Percentiles rank a stretch among this genome's conserved stretches.
Evolutionary conservation across 176 grass and related monocot genomes (phyloP).

Genomic region (Oryza brachyantha): DNA sequence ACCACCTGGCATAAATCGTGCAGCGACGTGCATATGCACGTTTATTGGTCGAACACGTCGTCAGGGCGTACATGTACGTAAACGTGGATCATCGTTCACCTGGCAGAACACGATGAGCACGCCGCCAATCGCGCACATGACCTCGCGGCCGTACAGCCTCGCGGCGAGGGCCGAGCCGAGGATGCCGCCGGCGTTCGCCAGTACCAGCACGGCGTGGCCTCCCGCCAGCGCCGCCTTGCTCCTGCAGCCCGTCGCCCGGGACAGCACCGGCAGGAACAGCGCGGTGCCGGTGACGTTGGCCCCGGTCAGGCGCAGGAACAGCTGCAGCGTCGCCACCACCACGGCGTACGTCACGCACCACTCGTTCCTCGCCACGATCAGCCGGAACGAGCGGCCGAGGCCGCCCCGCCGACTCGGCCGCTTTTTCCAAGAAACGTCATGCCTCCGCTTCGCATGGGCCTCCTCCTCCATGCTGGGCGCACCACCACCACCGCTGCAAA

Average conservation of each 20-base stretch:
- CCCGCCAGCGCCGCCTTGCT: not conserved
- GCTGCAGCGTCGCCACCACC: constrained; percentile 21
- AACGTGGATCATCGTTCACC: not conserved
- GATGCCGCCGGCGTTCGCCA: constrained; percentile 17
- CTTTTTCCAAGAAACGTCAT: not conserved
- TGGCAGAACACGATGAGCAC: not conserved
- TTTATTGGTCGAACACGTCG: not conserved
- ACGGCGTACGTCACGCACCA: not conserved
- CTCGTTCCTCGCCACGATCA: not conserved
- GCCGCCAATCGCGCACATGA: constrained; percentile 13
- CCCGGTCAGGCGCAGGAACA: constrained; percentile 21
- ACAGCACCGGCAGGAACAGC: constrained; percentile 25
- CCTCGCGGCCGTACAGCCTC: constrained; percentile 3
- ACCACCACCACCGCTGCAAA: not conserved
- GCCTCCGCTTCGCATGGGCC: not conserved
- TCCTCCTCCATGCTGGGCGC: not conserved
- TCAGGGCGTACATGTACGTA: not conserved
- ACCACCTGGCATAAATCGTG: not conserved
- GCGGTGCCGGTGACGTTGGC: not conserved
- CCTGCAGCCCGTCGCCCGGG: not conserved
- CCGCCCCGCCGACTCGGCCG: not conserved
- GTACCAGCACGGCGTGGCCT: not conserved
- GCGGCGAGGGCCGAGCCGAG: constrained; percentile 14
- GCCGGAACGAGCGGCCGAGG: not conserved
- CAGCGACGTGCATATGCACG: not conserved